Evolutionary conservation across 345 rosid species (phyloP).

Genomic region (Sisymbrium irio): DNA sequence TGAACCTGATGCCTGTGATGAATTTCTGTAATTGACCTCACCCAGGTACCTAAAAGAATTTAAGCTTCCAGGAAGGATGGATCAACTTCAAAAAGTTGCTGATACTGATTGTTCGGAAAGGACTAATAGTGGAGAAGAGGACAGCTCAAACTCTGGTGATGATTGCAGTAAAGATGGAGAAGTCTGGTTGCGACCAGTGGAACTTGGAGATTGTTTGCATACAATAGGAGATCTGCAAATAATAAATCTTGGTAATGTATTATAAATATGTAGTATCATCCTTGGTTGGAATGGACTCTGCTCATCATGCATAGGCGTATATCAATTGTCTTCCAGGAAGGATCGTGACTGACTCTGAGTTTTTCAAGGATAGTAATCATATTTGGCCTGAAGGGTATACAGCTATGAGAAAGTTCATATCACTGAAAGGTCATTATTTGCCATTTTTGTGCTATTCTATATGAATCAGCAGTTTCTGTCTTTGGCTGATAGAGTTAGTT

Average conservation of each 20-base stretch:
- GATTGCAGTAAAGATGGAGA: conserved; percentile 49
- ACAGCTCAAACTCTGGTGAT: conserved; percentile 56
- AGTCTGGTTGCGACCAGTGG: conserved; percentile 48
- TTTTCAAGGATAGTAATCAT: conserved; percentile 70
- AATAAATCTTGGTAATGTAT: conserved; percentile 73
- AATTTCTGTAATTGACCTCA: conserved; percentile 24
- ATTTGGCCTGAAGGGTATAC: conserved; percentile 98
- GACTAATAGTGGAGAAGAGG: conserved; percentile 62
- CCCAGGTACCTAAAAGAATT: conserved; percentile 84
- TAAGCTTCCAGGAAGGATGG: conserved; percentile 90
- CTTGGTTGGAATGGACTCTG: conserved; percentile 3
- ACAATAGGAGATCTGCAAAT: conserved; percentile 76
- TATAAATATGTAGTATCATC: conserved; percentile 12
- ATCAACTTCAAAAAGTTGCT: conserved; percentile 56
- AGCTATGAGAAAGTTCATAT: conserved; percentile 73
- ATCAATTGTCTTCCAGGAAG: conserved; percentile 53
- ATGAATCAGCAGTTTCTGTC: background rate
- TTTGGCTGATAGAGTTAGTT: conserved; percentile 23
- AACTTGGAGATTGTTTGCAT: conserved; percentile 56
- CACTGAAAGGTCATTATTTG: conserved; percentile 54
- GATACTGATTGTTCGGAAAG: conserved; percentile 48
- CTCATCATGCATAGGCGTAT: conserved; percentile 23
- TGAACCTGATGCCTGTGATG: conserved; percentile 2
- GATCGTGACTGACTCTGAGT: conserved; percentile 77
- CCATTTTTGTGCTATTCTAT: background rate